A percentile compares a stretch with the other conserved stretches of the same genome.
Conservation (phyloP, 352 stramenopile species). For the Globisporangium sylvaticum region DNA sequence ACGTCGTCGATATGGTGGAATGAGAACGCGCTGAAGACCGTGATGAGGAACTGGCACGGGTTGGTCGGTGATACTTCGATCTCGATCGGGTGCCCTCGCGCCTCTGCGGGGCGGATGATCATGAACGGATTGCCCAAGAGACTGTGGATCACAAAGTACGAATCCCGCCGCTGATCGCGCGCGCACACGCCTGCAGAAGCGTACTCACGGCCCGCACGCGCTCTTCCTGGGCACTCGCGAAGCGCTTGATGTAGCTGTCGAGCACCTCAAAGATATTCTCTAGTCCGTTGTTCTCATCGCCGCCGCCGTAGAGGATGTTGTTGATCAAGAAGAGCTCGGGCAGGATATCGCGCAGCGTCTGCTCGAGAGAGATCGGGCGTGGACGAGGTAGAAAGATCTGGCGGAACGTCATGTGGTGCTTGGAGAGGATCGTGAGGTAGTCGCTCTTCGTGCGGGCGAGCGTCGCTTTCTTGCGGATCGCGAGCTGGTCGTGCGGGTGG, state of each 20-base stretch:
- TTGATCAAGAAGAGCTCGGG: constrained; percentile 78
- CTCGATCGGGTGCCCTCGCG: constrained; percentile 63
- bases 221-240: constrained; percentile 55
- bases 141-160: constrained; percentile 76
- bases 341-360: constrained; percentile 74
- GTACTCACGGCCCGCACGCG: constrained; percentile 65
- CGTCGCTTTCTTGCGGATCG: constrained; percentile 65
- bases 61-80: constrained; percentile 58
- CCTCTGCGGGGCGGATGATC: constrained; percentile 73
- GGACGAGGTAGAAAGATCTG: constrained; percentile 71
- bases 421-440: constrained; percentile 66
- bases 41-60: constrained; percentile 68
- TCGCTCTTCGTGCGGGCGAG: constrained; percentile 45
- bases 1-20: constrained; percentile 81
- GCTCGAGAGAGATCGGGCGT: constrained; percentile 70
- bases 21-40: constrained; percentile 70
- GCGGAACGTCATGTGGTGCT: constrained; percentile 53
- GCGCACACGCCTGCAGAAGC: constrained; percentile 64
- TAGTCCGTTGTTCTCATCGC: constrained; percentile 55
- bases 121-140: constrained; percentile 64
- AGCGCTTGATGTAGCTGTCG: constrained; percentile 64
- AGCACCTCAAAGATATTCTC: constrained; percentile 83
- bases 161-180: constrained; percentile 79
- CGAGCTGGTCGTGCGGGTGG: constrained; percentile 69
- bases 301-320: constrained; percentile 68